Conservation (phyloP, 2,329 filamentous ascomycete genomes). For the Cyphellophora attinorum region DNA sequence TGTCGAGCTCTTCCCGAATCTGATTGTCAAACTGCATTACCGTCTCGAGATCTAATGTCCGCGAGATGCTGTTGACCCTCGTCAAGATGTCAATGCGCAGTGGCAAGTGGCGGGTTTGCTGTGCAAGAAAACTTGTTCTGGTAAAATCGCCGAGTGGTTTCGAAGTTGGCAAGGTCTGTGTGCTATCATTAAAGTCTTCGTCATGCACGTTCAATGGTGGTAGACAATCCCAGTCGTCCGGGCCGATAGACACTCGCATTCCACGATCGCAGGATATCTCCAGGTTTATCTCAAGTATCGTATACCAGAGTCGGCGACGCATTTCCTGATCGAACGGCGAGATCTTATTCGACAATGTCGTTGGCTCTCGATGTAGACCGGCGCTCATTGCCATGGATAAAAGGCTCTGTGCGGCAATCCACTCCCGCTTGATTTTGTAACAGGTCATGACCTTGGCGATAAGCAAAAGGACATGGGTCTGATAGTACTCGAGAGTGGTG, state of each 20-base stretch:
- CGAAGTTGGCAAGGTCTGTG: slow-evolving; percentile 5
- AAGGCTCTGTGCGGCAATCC: slow-evolving; percentile 36
- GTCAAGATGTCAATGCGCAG: slow-evolving; percentile 19
- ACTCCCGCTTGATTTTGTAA: slow-evolving; percentile 40
- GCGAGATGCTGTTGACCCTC: slow-evolving; percentile 18
- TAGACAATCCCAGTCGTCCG: slow-evolving; percentile 36
- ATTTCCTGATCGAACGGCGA: slow-evolving; percentile 40
- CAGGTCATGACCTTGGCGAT: slow-evolving; percentile 38
- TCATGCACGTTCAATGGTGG: slow-evolving; percentile 27
- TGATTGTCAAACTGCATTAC: slow-evolving; percentile 18
- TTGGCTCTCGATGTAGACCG: slow-evolving; percentile 41
- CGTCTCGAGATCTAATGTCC: slow-evolving; percentile 14
- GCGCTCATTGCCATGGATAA: slow-evolving; percentile 38
- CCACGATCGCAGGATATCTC: slow-evolving; percentile 46
- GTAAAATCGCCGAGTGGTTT: slow-evolving; percentile 15
- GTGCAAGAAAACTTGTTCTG: slow-evolving; percentile 17
- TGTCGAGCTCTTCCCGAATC: slow-evolving; percentile 15
- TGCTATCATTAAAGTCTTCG: slow-evolving; percentile 10
- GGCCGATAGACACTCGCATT: slow-evolving; percentile 37
- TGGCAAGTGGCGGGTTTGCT: slow-evolving; percentile 13
- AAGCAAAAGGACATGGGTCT: slow-evolving; percentile 37
- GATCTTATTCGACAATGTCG: slow-evolving; percentile 24
- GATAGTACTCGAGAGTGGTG: slow-evolving; percentile 35
- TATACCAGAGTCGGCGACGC: slow-evolving; percentile 47
- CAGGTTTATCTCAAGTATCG: slow-evolving; percentile 46